A percentile compares a stretch with the other conserved stretches of the same genome.
Conservation (phyloP, 2,329 filamentous ascomycete species). For the Colletotrichum karsti region DNA sequence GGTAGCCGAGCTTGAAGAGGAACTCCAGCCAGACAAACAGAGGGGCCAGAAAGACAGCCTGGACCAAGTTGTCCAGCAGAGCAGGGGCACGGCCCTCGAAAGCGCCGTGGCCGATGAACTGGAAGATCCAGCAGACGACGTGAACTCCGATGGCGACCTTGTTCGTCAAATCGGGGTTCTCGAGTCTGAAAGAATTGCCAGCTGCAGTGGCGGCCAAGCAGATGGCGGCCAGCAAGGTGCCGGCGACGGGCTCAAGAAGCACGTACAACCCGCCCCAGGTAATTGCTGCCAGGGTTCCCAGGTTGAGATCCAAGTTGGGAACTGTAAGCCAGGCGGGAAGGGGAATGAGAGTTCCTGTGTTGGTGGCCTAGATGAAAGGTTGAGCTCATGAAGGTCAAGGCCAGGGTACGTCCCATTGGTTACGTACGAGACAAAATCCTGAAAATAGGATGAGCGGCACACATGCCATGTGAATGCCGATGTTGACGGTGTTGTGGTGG, state of each 20-base stretch:
- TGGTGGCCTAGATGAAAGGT: conserved; percentile 59
- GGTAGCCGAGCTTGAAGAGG: conserved; percentile 89
- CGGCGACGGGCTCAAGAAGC: conserved; percentile 92
- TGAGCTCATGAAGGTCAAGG: conserved; percentile 12
- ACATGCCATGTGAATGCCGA: conserved; percentile 81
- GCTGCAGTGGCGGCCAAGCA: conserved; percentile 79
- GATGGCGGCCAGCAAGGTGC: conserved; percentile 77
- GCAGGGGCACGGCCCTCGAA: conserved; percentile 92
- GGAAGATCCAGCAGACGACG: conserved; percentile 81
- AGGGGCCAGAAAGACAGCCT: conserved; percentile 91
- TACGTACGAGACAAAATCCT: conserved; percentile 74
- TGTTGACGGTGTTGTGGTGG: conserved; percentile 80
- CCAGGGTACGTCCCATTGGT: background rate
- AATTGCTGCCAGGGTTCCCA: conserved; percentile 70
- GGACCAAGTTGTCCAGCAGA: conserved; percentile 88
- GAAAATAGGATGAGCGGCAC: conserved; percentile 80
- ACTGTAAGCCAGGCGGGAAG: conserved; percentile 73
- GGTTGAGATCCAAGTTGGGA: conserved; percentile 73
- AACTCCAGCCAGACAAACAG: conserved; percentile 98
- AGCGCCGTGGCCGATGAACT: conserved; percentile 90
- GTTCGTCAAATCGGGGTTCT: conserved; percentile 58
- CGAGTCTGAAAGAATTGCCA: conserved; percentile 76
- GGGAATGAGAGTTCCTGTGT: conserved; percentile 69
- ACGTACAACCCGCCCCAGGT: conserved; percentile 85
- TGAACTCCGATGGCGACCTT: conserved; percentile 72